Conservation (phyloP, 306 rosid species). For the Ormosia emarginata region DNA sequence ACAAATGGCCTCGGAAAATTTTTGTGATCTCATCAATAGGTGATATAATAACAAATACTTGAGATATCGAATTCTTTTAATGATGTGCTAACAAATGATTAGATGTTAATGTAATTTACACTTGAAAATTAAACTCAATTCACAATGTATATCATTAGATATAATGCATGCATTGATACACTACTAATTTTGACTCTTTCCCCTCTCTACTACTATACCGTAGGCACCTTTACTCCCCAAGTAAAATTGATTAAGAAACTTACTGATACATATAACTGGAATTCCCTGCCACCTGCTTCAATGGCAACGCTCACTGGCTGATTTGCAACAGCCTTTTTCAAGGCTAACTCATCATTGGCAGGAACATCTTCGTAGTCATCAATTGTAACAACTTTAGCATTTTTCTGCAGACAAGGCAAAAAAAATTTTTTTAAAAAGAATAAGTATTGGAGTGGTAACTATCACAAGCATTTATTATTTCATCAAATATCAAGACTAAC, state of each 20-base stretch:
- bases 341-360: conserved; percentile 53
- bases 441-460: neutral
- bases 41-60: neutral
- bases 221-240: neutral
- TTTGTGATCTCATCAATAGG: neutral
- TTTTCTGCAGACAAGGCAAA: conserved; percentile 53
- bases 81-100: neutral
- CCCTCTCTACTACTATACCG: neutral
- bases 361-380: conserved; percentile 78
- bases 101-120: neutral
- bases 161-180: neutral
- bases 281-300: conserved; percentile 93
- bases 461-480: neutral
- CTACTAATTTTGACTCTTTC: neutral
- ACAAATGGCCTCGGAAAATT: neutral
- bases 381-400: conserved; percentile 79
- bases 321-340: conserved; percentile 69
- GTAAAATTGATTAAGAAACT: conserved; percentile 5
- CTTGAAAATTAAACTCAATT: neutral
- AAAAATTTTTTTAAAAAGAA: neutral
- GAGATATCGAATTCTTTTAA: neutral
- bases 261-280: conserved; percentile 81
- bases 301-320: conserved; percentile 78
- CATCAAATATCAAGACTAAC: conserved; percentile 30
- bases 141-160: neutral